A percentile compares a stretch with the other conserved stretches of the same genome.
Evolutionary conservation across 1,284 basidiomycete species (phyloP).

Genomic region (Puccinia hordei): DNA sequence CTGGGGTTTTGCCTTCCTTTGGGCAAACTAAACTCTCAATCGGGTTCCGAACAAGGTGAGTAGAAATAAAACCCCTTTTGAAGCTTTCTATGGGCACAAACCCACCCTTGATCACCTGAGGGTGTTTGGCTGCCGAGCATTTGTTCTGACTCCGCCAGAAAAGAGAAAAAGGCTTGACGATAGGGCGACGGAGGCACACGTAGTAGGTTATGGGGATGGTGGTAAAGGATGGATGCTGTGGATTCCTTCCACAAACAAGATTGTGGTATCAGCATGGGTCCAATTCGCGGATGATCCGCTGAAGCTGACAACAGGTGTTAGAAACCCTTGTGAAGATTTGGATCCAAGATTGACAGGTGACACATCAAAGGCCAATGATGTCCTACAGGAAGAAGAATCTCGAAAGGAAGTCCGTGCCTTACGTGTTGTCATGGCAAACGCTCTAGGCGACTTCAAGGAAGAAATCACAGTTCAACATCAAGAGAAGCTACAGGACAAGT

Average conservation of each 20-base stretch:
- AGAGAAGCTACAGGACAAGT: too few relatives aligned
- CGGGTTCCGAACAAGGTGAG: background rate
- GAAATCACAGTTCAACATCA: too few relatives aligned
- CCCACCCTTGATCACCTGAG: background rate
- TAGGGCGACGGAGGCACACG: background rate
- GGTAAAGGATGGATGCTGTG: constrained; percentile 9
- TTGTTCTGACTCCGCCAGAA: background rate
- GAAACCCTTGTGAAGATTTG: too few relatives aligned
- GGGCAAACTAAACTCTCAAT: background rate
- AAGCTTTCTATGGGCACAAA: too few relatives aligned
- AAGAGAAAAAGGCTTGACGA: background rate
- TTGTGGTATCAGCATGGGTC: background rate
- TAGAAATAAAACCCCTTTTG: background rate
- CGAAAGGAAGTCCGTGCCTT: too few relatives aligned
- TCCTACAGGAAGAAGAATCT: too few relatives aligned
- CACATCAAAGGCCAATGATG: too few relatives aligned
- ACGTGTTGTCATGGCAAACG: too few relatives aligned
- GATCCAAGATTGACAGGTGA: too few relatives aligned
- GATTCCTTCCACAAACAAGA: background rate
- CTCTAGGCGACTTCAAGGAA: too few relatives aligned
- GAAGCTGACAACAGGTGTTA: too few relatives aligned
- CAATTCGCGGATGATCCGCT: background rate
- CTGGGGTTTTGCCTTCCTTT: background rate
- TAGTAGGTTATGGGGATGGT: constrained; percentile 6
- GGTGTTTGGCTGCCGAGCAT: background rate